Evolutionary conservation across 2,329 filamentous ascomycete genomes (phyloP).

Genomic region (Teratosphaeria zuluensis): DNA sequence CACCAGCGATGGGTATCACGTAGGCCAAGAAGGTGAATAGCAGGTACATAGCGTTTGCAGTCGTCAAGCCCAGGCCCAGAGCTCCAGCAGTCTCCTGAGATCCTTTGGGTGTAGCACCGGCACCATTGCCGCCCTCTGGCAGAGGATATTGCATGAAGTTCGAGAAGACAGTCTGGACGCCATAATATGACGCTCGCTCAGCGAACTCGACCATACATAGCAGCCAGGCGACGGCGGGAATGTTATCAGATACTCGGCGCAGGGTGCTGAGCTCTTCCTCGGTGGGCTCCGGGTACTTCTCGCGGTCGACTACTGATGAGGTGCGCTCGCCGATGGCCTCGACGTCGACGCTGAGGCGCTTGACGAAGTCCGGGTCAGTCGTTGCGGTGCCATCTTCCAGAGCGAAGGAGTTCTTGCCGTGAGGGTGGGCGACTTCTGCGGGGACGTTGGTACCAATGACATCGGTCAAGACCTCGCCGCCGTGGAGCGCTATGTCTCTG

Average conservation of each 20-base stretch:
- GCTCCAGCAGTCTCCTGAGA: conserved; percentile 42
- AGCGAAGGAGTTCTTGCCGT: conserved; percentile 10
- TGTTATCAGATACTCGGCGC: conserved; percentile 40
- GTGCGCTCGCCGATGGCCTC: conserved; percentile 13
- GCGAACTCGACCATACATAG: conserved; percentile 52
- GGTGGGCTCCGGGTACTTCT: conserved; percentile 29
- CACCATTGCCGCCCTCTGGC: conserved; percentile 34
- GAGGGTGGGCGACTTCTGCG: conserved; percentile 8
- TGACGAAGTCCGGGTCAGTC: conserved; percentile 6
- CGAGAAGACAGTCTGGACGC: conserved; percentile 41
- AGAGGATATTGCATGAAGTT: conserved; percentile 56
- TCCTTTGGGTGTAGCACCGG: conserved; percentile 24
- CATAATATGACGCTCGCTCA: conserved; percentile 53
- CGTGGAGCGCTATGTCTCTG: background rate
- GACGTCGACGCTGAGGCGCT: conserved; percentile 11
- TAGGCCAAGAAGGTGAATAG: conserved; percentile 51
- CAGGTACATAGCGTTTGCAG: conserved; percentile 43
- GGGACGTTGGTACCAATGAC: conserved; percentile 26
- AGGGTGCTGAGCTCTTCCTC: conserved; percentile 38
- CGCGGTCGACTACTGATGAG: conserved; percentile 11
- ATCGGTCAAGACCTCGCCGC: conserved; percentile 33
- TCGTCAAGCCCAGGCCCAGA: conserved; percentile 47
- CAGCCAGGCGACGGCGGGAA: conserved; percentile 46
- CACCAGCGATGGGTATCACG: conserved; percentile 34
- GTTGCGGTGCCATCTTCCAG: conserved; percentile 12